Base-by-base conservation (phyloP, 345 rosid genomes). In the Cochlearia excelsa region DNA sequence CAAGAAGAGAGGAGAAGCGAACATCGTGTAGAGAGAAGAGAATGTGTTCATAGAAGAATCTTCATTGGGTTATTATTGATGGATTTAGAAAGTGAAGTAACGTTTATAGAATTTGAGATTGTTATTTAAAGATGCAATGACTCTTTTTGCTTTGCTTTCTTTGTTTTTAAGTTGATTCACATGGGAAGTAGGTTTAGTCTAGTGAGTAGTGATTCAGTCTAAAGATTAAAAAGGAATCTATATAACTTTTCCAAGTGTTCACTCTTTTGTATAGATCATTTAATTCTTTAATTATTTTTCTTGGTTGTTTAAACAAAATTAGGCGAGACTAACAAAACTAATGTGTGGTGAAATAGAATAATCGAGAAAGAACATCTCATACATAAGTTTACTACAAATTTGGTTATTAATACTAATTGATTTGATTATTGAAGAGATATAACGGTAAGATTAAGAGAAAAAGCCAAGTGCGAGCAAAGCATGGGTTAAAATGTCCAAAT, bases 381-480 rank as follows among this genome's bases (percentile, higher is more conserved):
- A 16, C 59, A 54, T 34, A 35, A 30, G 68, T 28, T 37, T 45
- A 1, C 1, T 54, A 45, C 61, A 51, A 57, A 34, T 3, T 4
- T 67, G 29, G 31, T 29, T 10, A 41, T 45, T 46, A 26, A 26
- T 42, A 38, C 3, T 2, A 33, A 41, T 26, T 60, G 43, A 30
- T 29, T 29, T 38, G 56, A 9, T 48, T 26, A 41, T 31, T 23
- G 39, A 11, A 51, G 5, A 33, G 5, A 2, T 10, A 16, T 26
- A 49, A 51, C 59, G 47, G 45, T 9, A 45, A n/a, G 37, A 16
- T 37, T 45, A 29, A 28, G 10, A 46, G 23, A 54, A 11, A 54
- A 61, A 68, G 51, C 37, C 48, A 46, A 51, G 41, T 67, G 43
- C 27, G 49, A 68, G 66, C 59, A 59, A 68, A 52, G 48, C 49